Evolutionary conservation across 2,329 filamentous ascomycete genomes (phyloP), one percentile per base, ranked within the genome.

Genomic region (Apiospora kogelbergensis): DNA sequence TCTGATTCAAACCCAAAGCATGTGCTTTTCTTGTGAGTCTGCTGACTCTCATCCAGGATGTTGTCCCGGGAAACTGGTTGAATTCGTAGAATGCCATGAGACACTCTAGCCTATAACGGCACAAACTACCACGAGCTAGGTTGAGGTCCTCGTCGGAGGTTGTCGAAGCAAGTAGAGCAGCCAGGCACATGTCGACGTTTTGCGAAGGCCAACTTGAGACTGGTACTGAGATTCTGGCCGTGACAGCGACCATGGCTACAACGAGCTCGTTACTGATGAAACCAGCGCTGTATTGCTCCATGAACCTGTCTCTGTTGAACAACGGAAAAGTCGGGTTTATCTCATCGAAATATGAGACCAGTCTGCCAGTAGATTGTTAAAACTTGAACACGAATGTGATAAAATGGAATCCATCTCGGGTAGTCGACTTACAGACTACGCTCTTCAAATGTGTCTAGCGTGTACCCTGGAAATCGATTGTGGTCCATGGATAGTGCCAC

Each of bases 41-140:
- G 26, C 77, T 72, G 13, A 80, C 76, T 7, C 77, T 73, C 71
- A 78, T 73, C 78, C 79, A 80, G 1, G 78, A 71, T 11, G 74
- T 70, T 2, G 75, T 70, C 2, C 79, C 78, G 1, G 79, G 78
- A 67, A 75, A 78, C 68, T 80, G 78, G 68, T 80, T 78, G 48
- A 81, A 81, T 40, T 78, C 76, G 65, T 80, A 81, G 66, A 78
- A 80, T 5, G 78, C 77, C 11, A 81, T 72, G 10, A 81, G 44
- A 44, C 73, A 80, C 63, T 78, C 78, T 46, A 76, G 74, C 63
- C 77, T 74, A 40, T 80, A 77, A 20, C 74, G 73, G 57, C 78
- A 72, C 6, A 81, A 70, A 15, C 70, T 22, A 70, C 57, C 53
- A 37, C 53, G 20, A 20, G 53, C 17, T 0, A 60, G 17, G 53